Evolutionary conservation across 805 yeast genomes (phyloP).

Genomic region (Wickerhamomyces chambardii): DNA sequence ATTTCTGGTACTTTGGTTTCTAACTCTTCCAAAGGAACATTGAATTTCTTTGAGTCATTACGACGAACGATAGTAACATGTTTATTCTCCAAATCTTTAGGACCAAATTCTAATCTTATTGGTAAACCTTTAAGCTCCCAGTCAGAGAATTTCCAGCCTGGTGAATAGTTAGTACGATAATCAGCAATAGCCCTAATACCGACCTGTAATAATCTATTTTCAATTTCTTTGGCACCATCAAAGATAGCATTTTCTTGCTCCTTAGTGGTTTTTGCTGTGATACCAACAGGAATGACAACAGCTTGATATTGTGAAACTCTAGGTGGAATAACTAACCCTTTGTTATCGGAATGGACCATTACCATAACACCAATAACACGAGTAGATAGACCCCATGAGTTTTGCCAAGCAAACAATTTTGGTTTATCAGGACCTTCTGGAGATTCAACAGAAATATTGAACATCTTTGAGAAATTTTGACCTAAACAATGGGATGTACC

Average conservation of each 20-base stretch:
- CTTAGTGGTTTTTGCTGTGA: slow-evolving; percentile 76
- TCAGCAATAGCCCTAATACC: slow-evolving; percentile 79
- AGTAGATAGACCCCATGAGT: slow-evolving; percentile 99
- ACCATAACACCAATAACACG: slow-evolving; percentile 99
- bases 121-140: slow-evolving; percentile 97
- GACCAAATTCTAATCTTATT: slow-evolving; percentile 90
- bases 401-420: slow-evolving; percentile 85
- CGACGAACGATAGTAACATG: slow-evolving; percentile 90
- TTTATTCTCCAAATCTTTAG: slow-evolving; percentile 78
- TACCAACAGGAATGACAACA: slow-evolving; percentile 91
- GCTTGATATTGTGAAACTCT: slow-evolving; percentile 90
- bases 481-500: slow-evolving; percentile 98
- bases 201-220: slow-evolving; percentile 43
- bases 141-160: slow-evolving; percentile 98
- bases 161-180: slow-evolving; percentile 88
- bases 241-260: slow-evolving; percentile 66
- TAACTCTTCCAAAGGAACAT: slow-evolving; percentile 57
- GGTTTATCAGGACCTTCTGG: slow-evolving; percentile 88
- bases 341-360: slow-evolving; percentile 97
- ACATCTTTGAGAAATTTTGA: slow-evolving; percentile 98
- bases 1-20: slow-evolving; percentile 62
- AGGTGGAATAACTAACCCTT: slow-evolving; percentile 97
- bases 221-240: slow-evolving; percentile 64
- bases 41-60: slow-evolving; percentile 71
- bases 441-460: slow-evolving; percentile 89